Conservation (phyloP, 768 basidiomycete species). For the Auriscalpium orientale region DNA sequence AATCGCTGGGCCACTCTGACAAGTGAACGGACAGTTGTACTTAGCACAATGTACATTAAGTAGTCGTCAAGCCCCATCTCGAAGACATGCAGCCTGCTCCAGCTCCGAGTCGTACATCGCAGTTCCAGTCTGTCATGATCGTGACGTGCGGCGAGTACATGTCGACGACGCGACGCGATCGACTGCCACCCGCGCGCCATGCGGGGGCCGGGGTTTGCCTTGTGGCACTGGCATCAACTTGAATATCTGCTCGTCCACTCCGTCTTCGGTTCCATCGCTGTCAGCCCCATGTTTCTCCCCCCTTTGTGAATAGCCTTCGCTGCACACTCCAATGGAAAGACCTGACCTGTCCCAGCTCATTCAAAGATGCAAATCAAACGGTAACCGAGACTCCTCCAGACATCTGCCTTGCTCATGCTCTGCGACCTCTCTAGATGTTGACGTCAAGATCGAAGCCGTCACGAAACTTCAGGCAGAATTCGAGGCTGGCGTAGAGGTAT, state of each 20-base stretch:
- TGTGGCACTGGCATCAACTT: too few relatives aligned
- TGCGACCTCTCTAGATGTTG: slow-evolving; percentile 48
- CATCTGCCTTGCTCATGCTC: slow-evolving; percentile 1
- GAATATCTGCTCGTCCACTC: too few relatives aligned
- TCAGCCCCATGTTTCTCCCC: neutral
- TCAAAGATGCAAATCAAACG: slow-evolving; percentile 25
- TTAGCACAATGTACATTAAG: neutral
- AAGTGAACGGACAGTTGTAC: slow-evolving; percentile 17
- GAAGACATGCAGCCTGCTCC: too few relatives aligned
- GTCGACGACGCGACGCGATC: too few relatives aligned
- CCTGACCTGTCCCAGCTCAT: slow-evolving; percentile 22
- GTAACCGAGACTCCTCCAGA: slow-evolving; percentile 6
- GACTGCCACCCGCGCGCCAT: too few relatives aligned
- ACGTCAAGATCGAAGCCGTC: slow-evolving; percentile 74
- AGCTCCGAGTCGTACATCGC: too few relatives aligned
- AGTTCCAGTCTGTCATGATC: too few relatives aligned
- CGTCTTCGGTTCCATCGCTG: too few relatives aligned
- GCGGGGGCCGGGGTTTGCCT: too few relatives aligned
- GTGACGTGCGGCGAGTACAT: too few relatives aligned
- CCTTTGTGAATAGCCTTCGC: neutral
- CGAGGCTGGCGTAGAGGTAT: slow-evolving; percentile 63
- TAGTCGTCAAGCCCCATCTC: too few relatives aligned
- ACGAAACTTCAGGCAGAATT: slow-evolving; percentile 71
- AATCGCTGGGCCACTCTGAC: slow-evolving; percentile 86
- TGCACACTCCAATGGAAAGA: slow-evolving; percentile 19